A percentile compares a stretch with the other conserved stretches of the same genome.
phyloP scores from a whole-genome alignment of 2,329 filamentous ascomycete genomes.

The Penicillium sp. region DNA sequence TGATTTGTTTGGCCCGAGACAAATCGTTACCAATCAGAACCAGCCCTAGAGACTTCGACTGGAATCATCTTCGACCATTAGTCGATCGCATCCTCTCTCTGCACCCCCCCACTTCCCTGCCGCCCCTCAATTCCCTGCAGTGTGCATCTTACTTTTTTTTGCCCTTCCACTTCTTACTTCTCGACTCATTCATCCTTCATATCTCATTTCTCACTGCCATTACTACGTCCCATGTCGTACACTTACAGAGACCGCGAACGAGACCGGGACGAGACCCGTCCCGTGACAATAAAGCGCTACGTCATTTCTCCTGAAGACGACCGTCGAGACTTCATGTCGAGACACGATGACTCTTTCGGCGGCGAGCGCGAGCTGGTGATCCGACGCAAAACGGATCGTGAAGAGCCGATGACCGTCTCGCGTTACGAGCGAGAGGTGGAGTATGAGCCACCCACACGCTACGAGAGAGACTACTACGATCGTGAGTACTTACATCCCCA shows the following conservation, averaged over 20 bases:
- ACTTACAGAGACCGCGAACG: constrained; percentile 41
- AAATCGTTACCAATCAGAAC: constrained; percentile 17
- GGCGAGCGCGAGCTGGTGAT: constrained; percentile 45
- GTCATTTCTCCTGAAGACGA: constrained; percentile 44
- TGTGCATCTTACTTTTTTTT: constrained; percentile 7
- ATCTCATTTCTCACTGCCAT: constrained; percentile 13
- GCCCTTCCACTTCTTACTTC: not conserved
- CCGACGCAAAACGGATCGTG: constrained; percentile 46
- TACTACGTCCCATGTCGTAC: constrained; percentile 32
- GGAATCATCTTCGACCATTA: constrained; percentile 13
- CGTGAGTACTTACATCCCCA: constrained; percentile 40
- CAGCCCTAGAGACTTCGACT: not conserved
- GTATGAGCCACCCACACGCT: constrained; percentile 42
- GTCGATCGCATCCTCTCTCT: constrained; percentile 18
- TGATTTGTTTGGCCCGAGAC: constrained; percentile 1
- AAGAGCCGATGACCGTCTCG: constrained; percentile 39
- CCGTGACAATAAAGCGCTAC: constrained; percentile 57
- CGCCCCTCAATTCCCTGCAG: constrained; percentile 21
- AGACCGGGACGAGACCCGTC: constrained; percentile 43
- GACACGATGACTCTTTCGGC: constrained; percentile 23
- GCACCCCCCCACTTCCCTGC: constrained; percentile 20
- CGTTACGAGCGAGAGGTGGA: constrained; percentile 49
- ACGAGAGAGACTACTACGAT: constrained; percentile 47
- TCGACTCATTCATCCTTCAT: constrained; percentile 7
- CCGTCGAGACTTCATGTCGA: constrained; percentile 34